phyloP scores from a whole-genome alignment of 2,329 filamentous ascomycete species.

The Cercospora sp. region DNA sequence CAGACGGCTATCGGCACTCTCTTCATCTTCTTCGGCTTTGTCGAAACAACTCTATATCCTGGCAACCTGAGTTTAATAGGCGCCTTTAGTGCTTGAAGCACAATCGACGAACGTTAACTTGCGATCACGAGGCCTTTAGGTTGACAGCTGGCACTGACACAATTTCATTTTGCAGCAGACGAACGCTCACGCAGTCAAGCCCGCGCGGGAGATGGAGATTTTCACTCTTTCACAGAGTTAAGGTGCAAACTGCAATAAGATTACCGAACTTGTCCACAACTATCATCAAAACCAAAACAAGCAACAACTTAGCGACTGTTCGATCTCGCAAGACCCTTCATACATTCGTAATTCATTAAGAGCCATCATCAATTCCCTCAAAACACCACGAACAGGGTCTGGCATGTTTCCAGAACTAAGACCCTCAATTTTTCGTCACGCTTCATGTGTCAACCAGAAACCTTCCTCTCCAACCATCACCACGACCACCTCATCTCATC shows the following conservation, averaged over 20 bases:
- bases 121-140: not conserved
- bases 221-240: not conserved
- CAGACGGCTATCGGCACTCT: not conserved
- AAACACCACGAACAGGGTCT: conserved; percentile 1
- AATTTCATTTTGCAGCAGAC: not conserved
- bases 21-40: not conserved
- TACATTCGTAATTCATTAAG: not conserved
- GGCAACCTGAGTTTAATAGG: not conserved
- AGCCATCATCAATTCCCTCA: not conserved
- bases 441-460: not conserved
- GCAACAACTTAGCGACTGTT: not conserved
- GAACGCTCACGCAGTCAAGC: not conserved
- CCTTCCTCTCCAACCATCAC: not conserved
- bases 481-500: not conserved
- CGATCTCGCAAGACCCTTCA: not conserved
- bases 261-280: not conserved
- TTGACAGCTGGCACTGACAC: not conserved
- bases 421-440: not conserved
- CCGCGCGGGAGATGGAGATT: not conserved
- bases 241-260: conserved; percentile 1
- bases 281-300: not conserved
- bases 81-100: not conserved
- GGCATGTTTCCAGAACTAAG: not conserved
- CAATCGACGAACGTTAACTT: not conserved
- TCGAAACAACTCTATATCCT: not conserved